Base-by-base conservation (phyloP, 495 filamentous ascomycete species). In the Aspergillus steynii region DNA sequence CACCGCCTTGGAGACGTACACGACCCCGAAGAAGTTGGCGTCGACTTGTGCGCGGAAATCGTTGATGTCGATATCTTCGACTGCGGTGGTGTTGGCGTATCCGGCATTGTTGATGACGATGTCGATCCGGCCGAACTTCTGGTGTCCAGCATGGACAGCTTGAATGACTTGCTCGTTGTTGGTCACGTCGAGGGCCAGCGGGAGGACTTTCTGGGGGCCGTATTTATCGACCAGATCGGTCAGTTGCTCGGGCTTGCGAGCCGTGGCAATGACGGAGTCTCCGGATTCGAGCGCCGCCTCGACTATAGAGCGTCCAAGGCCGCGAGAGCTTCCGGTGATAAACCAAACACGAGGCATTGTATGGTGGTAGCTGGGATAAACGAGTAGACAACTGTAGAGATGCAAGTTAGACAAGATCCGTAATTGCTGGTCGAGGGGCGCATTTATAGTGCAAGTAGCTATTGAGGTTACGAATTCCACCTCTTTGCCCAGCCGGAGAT, bases 261-360 rank as follows among this genome's bases (percentile, higher is more conserved):
- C 82, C n/a, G 78, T 79, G 31, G 82, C 73, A 55, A 83, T 65
- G 8, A 83, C 77, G 37, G 70, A 68, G 25, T 72, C 77, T 14
- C 81, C 81, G 62, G 82, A 75, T 46, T 72, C 61, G 12, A 74
- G 77, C 60, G 79, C 82, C 37, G 74, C 71, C 29, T 75, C 68
- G 15, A 69, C 76, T 45, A 85, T 81, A 46, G 71, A 79, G 49
- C 67, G 70, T 34, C 82, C 82, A 58, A 82, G 83, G n/a, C 82
- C 82, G 3, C 76, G 78, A 2, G 77, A 80, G 47, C 74, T 64
- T 1, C 81, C 62, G 74, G 67, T 27, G 71, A 61, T 57, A n/a
- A 57, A 53, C 58, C 57, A 64, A 12, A 56, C 50, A 27, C 45
- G 61, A 5, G 32, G n/a, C 62, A 55, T 61, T 27, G 25, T 59